Percentiles rank a stretch among this genome's conserved stretches.
Conservation (phyloP, 306 rosid species). For the Castanea sativa region DNA sequence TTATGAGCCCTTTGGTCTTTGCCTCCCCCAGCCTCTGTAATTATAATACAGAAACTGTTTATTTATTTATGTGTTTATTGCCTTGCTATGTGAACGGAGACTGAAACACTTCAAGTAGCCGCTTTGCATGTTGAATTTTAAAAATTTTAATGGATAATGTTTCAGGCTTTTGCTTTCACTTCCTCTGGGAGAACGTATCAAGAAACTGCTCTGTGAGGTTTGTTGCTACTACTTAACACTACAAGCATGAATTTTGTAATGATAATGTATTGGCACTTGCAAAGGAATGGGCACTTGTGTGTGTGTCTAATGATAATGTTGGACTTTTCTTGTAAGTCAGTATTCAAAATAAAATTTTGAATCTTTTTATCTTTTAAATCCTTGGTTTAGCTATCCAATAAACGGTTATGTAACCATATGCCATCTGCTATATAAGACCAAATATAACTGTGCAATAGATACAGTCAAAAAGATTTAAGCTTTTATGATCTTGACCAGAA, state of each 20-base stretch:
- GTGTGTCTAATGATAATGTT: background rate
- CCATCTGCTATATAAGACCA: too few relatives aligned
- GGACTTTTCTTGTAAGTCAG: background rate
- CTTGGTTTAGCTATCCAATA: background rate
- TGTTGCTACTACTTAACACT: constrained; percentile 30
- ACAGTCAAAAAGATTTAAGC: too few relatives aligned
- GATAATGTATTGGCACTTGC: background rate
- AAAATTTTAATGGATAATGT: constrained; percentile 13
- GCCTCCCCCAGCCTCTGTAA: background rate
- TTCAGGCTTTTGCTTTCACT: constrained; percentile 67
- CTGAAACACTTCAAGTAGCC: background rate
- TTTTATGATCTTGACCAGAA: too few relatives aligned
- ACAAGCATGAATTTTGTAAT: background rate
- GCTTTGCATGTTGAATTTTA: background rate
- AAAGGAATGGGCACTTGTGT: background rate
- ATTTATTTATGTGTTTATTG: background rate
- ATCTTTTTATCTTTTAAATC: background rate
- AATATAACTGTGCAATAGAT: too few relatives aligned
- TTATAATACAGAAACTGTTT: background rate
- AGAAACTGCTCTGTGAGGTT: constrained; percentile 73
- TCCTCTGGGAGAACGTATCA: constrained; percentile 75
- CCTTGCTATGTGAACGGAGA: background rate
- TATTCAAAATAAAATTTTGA: background rate
- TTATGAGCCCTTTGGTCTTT: background rate
- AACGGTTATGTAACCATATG: background rate